Evolutionary conservation across 116 monocot genomes (phyloP).

Genomic region (Posidonia oceanica): DNA sequence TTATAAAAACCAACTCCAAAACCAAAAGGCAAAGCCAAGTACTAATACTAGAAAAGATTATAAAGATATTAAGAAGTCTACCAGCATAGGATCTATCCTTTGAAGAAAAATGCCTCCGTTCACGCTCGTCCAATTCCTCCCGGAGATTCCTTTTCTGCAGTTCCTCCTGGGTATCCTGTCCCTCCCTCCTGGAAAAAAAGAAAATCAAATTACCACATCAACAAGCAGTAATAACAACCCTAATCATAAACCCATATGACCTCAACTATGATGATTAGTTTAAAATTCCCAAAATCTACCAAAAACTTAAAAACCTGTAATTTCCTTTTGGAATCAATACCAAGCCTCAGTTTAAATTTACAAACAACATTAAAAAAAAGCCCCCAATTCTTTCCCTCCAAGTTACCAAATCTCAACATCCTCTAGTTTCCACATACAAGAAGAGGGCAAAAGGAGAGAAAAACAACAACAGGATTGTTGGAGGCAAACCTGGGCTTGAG

Average conservation of each 20-base stretch:
- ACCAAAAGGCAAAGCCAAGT: not conserved
- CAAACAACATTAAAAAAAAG: too few species aligned
- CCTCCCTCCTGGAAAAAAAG: conserved; percentile 54
- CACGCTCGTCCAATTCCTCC: conserved; percentile 86
- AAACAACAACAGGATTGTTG: not conserved
- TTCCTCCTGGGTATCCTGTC: conserved; percentile 88
- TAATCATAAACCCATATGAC: too few species aligned
- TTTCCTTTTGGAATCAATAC: too few species aligned
- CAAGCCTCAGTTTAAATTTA: too few species aligned
- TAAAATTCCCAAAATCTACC: not conserved
- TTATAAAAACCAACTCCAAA: conserved; percentile 26
- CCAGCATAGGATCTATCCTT: conserved; percentile 76
- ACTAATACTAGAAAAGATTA: not conserved
- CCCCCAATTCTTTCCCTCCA: not conserved
- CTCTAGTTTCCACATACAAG: too few species aligned
- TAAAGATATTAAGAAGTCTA: conserved; percentile 4
- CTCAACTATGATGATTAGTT: not conserved
- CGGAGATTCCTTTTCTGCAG: conserved; percentile 81
- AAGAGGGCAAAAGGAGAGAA: not conserved
- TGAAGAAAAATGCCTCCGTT: conserved; percentile 67
- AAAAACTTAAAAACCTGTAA: not conserved
- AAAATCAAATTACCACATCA: not conserved
- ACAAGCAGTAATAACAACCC: not conserved
- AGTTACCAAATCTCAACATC: not conserved
- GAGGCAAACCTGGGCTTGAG: conserved; percentile 68